Evolutionary conservation across 306 rosid genomes (phyloP).

Genomic region (Glycine latifolia): DNA sequence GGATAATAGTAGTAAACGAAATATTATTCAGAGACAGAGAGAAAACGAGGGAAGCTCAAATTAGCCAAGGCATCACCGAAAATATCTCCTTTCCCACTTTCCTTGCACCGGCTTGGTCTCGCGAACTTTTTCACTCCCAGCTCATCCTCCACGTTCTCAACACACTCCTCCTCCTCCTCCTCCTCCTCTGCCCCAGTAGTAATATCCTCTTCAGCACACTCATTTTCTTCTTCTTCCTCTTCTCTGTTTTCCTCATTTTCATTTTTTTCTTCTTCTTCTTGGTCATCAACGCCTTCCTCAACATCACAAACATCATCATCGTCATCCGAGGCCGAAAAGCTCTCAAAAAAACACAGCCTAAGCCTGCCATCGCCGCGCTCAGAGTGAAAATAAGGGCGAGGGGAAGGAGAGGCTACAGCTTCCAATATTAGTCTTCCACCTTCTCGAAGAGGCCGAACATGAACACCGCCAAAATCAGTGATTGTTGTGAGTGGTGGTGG

Average conservation of each 20-base stretch:
- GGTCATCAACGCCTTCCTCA: background rate
- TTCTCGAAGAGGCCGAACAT: slow-evolving; percentile 72
- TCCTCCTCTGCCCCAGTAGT: slow-evolving; percentile 43
- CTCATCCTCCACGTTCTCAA: slow-evolving; percentile 53
- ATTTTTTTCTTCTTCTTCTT: slow-evolving; percentile 1
- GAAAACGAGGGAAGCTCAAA: slow-evolving; percentile 47
- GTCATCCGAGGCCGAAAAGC: background rate
- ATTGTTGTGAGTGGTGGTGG: slow-evolving; percentile 86
- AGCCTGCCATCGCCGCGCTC: slow-evolving; percentile 81
- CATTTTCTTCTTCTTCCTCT: background rate
- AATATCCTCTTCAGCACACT: slow-evolving; percentile 3
- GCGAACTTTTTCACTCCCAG: slow-evolving; percentile 53
- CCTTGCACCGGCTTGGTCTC: slow-evolving; percentile 69
- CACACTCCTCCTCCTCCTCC: slow-evolving; percentile 52
- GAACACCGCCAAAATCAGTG: slow-evolving; percentile 60
- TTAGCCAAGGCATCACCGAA: slow-evolving; percentile 57
- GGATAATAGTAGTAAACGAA: slow-evolving; percentile 32
- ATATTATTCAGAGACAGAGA: slow-evolving; percentile 40
- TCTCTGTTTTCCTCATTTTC: background rate
- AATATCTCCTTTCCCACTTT: slow-evolving; percentile 64
- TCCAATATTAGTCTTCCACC: slow-evolving; percentile 76
- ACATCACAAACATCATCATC: slow-evolving; percentile 26
- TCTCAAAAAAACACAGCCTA: slow-evolving; percentile 51
- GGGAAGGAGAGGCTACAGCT: slow-evolving; percentile 57
- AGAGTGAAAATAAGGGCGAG: slow-evolving; percentile 57